phyloP scores from a whole-genome alignment of 495 filamentous ascomycete species.

The Umbilicaria muhlenbergii region DNA sequence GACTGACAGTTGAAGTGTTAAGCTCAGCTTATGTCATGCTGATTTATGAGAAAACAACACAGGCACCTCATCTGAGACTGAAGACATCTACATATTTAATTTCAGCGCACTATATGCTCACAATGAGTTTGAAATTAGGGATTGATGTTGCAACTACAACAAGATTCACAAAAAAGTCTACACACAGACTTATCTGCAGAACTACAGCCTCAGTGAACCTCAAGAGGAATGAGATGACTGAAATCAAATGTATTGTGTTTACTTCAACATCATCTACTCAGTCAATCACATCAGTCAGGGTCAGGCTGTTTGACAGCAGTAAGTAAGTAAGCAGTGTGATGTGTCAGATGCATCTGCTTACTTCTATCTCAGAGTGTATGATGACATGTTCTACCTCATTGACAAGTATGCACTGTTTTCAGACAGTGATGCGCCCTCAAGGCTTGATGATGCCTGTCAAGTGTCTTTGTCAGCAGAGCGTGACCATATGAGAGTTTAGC shows the following conservation, averaged over 20 bases:
- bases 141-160: constrained; percentile 17
- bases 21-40: constrained; percentile 29
- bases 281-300: neutral
- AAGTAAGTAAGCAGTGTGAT: neutral
- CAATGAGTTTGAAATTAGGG: constrained; percentile 29
- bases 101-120: constrained; percentile 31
- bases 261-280: constrained; percentile 1
- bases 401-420: constrained; percentile 8
- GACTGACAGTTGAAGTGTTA: constrained; percentile 21
- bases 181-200: constrained; percentile 13
- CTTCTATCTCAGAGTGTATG: constrained; percentile 1
- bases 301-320: neutral
- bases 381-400: constrained; percentile 11
- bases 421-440: neutral
- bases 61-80: constrained; percentile 18
- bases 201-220: constrained; percentile 10
- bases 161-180: constrained; percentile 11
- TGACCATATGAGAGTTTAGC: too few relatives aligned
- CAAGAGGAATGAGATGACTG: constrained; percentile 18
- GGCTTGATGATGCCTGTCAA: too few relatives aligned
- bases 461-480: too few relatives aligned
- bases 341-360: neutral
- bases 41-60: constrained; percentile 35
- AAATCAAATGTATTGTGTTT: constrained; percentile 15
- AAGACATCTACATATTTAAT: constrained; percentile 26